Base-by-base conservation (phyloP, 805 yeast species). In the Yamadazyma phyllophila region DNA sequence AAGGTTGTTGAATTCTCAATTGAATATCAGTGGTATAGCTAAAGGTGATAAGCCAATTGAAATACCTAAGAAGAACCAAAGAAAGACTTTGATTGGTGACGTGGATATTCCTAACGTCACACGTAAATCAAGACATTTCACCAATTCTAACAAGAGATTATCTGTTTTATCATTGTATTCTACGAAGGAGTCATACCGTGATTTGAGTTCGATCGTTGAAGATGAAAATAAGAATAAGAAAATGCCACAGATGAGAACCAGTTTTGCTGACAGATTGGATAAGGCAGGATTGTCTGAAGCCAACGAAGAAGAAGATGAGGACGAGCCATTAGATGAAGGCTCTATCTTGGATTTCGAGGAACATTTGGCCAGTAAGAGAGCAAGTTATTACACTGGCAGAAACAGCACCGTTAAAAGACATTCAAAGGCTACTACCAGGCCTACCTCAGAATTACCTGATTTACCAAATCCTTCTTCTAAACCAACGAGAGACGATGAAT, bases 141-240 rank as follows among this genome's bases (percentile, higher is more conserved):
- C 84, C 31, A 74, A 74, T 45, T 77, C 82, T 6, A 80, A 80
- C 57, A 85, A 82, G 63, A 76, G 94, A 58, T 67, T 83, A 44
- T 82, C 88, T 27, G 85, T 85, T n/a, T 62, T 85, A 35, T 83
- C 90, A 0, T 68, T 83, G 63, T 82, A 83, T 55, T 84, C 91
- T 0, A 80, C 90, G 2, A 81, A 77, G 50, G 79, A 76, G 38
- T 82, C 88, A 0, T 83, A 77, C 52, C 77, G 76, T 33, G 83
- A 85, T 57, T 69, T 84, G 56, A 77, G 76, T 48, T 61, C 68
- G 2, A 59, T 70, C 37, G 56, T 59, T 16, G 61, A 62, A 39
- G 57, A 54, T 26, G 56, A 61, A 26, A 60, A 54, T 15, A 58
- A 57, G 9, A 26, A 29, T 7, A 35, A 36, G 10, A 44, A 39